A percentile compares a stretch with the other conserved stretches of the same genome.
Conservation (phyloP, 2,329 filamentous ascomycete genomes). For the Aspergillus novoparasiticus region DNA sequence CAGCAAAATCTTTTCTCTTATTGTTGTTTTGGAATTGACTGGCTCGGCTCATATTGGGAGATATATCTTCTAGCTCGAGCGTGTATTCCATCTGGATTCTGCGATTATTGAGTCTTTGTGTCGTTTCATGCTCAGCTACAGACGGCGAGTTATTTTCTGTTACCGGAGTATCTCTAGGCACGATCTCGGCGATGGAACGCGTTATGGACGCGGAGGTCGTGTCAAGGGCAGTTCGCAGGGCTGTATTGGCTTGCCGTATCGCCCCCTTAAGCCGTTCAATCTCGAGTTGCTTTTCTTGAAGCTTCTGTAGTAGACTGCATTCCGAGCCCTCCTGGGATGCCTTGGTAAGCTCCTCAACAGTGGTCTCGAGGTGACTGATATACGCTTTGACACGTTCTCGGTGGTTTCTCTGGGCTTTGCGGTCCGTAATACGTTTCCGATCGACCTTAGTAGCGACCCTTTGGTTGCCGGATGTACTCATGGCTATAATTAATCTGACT, state of each 20-base stretch:
- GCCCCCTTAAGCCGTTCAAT: background rate
- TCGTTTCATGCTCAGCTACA: background rate
- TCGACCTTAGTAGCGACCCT: background rate
- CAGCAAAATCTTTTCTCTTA: background rate
- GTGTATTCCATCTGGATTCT: background rate
- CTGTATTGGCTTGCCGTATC: background rate
- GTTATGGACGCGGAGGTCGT: background rate
- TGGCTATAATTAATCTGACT: background rate
- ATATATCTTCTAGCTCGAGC: background rate
- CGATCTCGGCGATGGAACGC: background rate
- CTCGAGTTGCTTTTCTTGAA: background rate
- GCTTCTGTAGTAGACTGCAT: background rate
- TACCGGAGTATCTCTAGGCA: background rate
- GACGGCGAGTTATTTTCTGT: background rate
- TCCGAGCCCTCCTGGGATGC: background rate
- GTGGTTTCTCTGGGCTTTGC: conserved; percentile 15
- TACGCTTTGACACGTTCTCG: conserved; percentile 17
- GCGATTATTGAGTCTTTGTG: background rate
- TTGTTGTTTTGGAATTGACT: background rate
- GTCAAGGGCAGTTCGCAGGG: background rate
- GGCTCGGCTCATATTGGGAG: background rate
- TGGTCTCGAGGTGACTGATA: conserved; percentile 13
- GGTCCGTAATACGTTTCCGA: conserved; percentile 17
- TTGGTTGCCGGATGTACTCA: background rate
- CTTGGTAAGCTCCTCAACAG: background rate